Percentiles rank a stretch among this genome's conserved stretches.
phyloP scores from a whole-genome alignment of 257 asterid species.

The Solanum habrochaites region DNA sequence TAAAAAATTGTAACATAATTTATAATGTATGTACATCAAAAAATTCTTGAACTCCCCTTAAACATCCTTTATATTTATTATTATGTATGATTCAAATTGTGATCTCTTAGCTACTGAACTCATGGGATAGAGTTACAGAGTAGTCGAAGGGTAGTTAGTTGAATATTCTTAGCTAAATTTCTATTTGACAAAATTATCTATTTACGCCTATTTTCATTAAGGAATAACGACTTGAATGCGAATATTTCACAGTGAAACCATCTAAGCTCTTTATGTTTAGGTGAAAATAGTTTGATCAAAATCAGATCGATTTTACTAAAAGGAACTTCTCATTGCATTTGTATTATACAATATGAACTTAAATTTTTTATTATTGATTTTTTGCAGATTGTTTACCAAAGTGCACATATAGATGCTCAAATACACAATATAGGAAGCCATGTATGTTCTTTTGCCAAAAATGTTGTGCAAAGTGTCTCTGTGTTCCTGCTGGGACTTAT shows the following conservation, averaged over 20 bases:
- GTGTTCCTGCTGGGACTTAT: constrained; percentile 84
- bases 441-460: constrained; percentile 74
- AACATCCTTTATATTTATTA: neutral
- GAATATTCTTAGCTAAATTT: neutral
- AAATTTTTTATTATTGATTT: too few species aligned
- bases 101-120: neutral
- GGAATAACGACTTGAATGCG: too few species aligned
- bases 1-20: neutral
- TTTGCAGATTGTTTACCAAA: constrained; percentile 37
- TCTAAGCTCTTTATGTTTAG: too few species aligned
- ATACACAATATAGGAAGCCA: constrained; percentile 69
- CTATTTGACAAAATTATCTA: too few species aligned
- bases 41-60: neutral
- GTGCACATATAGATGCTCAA: constrained; percentile 57
- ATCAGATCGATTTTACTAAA: too few species aligned
- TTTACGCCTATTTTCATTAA: too few species aligned
- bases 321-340: neutral
- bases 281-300: too few species aligned
- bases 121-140: neutral
- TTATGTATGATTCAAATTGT: neutral
- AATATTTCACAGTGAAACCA: too few species aligned
- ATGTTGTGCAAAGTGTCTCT: constrained; percentile 53
- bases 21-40: neutral
- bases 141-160: neutral
- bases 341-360: neutral